Percentiles rank a stretch among this genome's conserved stretches.
These are phyloP conservation scores for Eucalyptus sp. DNA, from an alignment of 345 rosid species.

Conservation along the genomic window DNA sequence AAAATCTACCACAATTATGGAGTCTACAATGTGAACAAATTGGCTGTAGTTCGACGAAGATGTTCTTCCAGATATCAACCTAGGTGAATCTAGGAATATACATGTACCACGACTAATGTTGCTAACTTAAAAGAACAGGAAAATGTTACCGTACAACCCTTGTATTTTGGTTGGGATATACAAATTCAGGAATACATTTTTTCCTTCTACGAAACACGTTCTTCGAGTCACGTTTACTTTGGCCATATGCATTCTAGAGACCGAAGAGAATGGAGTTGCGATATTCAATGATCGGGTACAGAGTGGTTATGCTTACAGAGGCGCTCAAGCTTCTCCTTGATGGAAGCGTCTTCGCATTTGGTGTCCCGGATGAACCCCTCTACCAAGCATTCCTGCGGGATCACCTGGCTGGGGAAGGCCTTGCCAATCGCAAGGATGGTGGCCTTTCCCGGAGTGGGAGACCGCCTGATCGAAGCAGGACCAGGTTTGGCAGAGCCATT, in stretches of 20 bases:
- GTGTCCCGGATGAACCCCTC: conserved; percentile 82
- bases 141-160: neutral
- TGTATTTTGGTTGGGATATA: too few species aligned
- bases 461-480: conserved; percentile 12
- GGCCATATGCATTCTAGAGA: neutral
- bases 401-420: conserved; percentile 78
- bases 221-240: neutral
- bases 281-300: neutral
- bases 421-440: conserved; percentile 86
- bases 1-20: neutral
- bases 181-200: neutral
- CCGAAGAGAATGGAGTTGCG: neutral
- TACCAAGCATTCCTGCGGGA: conserved; percentile 79
- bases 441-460: conserved; percentile 68
- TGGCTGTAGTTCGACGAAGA: neutral
- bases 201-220: neutral
- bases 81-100: neutral
- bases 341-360: conserved; percentile 57
- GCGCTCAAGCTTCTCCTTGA: conserved; percentile 79
- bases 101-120: neutral
- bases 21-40: neutral
- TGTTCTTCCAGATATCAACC: neutral
- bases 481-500: conserved; percentile 10
- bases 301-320: conserved; percentile 41
- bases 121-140: neutral